Base-by-base conservation (phyloP, 306 rosid species). In the Lotus japonicus region DNA sequence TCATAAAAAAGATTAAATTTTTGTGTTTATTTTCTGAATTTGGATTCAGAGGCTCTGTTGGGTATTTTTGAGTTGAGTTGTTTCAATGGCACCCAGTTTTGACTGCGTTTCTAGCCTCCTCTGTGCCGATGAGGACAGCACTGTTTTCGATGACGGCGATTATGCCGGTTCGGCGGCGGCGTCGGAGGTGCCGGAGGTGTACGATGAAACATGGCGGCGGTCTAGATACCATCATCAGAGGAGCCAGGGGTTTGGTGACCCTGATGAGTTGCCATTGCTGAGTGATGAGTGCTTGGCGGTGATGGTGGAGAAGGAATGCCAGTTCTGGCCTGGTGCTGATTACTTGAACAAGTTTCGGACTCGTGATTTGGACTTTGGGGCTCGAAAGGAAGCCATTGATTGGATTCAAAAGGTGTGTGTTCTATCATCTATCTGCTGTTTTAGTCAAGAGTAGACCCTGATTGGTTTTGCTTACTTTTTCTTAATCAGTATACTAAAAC, bases 371-470 rank as follows among this genome's bases (percentile, higher is more conserved):
- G 91, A 95, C 73, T 72, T 81, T 13, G 84, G 57, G 31, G 86
- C 91, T 14, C 85, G 97, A 82, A 79, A 72, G 14, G 88, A 87
- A 44, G 89, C 95, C 41, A 82, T 88, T 76, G 89, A 83, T 84
- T 95, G 99, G 97, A 95, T 95, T 80, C 61, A 36, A 48, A 84
- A 91, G 99, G 99, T 95, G 70, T 95, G 70, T 63, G 82, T 84
- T 72, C 58, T 65, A 5, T 26, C n/a, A n/a, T n/a, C n/a, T n/a
- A n/a, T n/a, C n/a, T n/a, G n/a, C n/a, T n/a, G n/a, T n/a, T n/a
- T n/a, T n/a, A n/a, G n/a, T n/a, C n/a, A n/a, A n/a, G n/a, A n/a
- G n/a, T n/a, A n/a, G n/a, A n/a, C n/a, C n/a, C n/a, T n/a, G n/a
- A n/a, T n/a, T n/a, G n/a, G n/a, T n/a, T n/a, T n/a, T n/a, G n/a